These are phyloP conservation scores for Psilocybe mexicana DNA, from an alignment of 1,284 basidiomycete genomes.

Conservation along the genomic window DNA sequence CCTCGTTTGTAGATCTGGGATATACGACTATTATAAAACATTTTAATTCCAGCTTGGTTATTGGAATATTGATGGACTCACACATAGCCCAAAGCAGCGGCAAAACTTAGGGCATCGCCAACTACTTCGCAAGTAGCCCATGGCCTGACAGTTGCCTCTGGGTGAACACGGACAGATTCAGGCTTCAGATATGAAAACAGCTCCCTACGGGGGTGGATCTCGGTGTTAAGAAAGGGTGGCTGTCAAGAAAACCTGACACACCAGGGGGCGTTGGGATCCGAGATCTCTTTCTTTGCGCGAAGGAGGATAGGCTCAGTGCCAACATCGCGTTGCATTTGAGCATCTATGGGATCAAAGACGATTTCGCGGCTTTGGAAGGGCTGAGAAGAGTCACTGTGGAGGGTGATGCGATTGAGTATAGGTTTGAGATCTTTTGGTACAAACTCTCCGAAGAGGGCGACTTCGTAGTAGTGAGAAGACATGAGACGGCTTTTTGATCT, in stretches of 20 bases:
- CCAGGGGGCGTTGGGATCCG: conserved; percentile 62
- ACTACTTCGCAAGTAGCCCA: conserved; percentile 76
- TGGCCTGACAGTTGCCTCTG: conserved; percentile 79
- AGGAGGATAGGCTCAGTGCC: conserved; percentile 67
- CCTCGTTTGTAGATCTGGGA: conserved; percentile 79
- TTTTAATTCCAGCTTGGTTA: conserved; percentile 9
- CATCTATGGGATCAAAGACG: conserved; percentile 74
- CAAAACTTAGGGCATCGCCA: conserved; percentile 76
- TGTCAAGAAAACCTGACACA: conserved; percentile 29
- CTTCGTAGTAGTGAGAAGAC: conserved; percentile 64
- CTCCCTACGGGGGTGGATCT: conserved; percentile 45
- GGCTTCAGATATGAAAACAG: conserved; percentile 78
- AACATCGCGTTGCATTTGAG: conserved; percentile 54
- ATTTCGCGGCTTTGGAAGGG: conserved; percentile 72
- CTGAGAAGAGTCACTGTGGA: conserved; percentile 71
- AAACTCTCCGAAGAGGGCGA: conserved; percentile 78
- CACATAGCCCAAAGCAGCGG: conserved; percentile 74
- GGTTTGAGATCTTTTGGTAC: conserved; percentile 59
- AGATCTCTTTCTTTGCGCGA: conserved; percentile 71
- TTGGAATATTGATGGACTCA: conserved; percentile 33
- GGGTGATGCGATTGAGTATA: conserved; percentile 73
- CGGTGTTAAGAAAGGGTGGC: background rate
- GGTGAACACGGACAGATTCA: conserved; percentile 73
- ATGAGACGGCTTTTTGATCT: conserved; percentile 7
- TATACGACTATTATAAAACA: conserved; percentile 45